phyloP scores from a whole-genome alignment of 192 early-diverging fungal genomes.

The Entophlyctis helioformis region DNA sequence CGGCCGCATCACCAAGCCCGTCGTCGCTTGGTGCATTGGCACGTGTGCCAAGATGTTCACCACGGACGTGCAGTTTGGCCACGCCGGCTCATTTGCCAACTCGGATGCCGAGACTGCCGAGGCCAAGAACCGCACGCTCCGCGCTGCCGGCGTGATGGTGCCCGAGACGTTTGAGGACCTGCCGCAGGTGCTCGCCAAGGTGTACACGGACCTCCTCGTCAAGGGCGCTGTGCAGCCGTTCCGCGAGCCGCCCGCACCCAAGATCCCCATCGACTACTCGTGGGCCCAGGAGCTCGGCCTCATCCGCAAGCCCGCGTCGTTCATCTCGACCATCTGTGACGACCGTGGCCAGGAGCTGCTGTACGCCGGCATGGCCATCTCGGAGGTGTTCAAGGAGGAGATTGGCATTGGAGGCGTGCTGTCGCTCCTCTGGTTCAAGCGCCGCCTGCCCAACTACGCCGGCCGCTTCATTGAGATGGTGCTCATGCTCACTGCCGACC shows the following conservation, averaged over 20 bases:
- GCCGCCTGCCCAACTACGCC: constrained; percentile 86
- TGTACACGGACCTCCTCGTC: constrained; percentile 67
- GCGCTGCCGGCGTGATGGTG: constrained; percentile 77
- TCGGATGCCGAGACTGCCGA: constrained; percentile 92
- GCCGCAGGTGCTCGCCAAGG: constrained; percentile 64
- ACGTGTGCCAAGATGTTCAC: constrained; percentile 99
- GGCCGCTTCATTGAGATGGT: constrained; percentile 99
- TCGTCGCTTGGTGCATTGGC: constrained; percentile 98
- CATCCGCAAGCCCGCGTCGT: constrained; percentile 94
- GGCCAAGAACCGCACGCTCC: constrained; percentile 86
- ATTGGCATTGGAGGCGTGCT: constrained; percentile 98
- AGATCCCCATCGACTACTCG: constrained; percentile 98
- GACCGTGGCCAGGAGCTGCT: constrained; percentile 98
- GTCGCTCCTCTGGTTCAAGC: constrained; percentile 97
- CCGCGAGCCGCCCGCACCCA: constrained; percentile 86
- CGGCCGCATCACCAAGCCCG: constrained; percentile 91
- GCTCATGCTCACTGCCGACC: constrained; percentile 98
- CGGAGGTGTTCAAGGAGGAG: constrained; percentile 96
- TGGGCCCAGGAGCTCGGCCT: constrained; percentile 98
- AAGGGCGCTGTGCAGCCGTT: constrained; percentile 54
- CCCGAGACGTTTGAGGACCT: constrained; percentile 94
- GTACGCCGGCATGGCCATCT: constrained; percentile 97
- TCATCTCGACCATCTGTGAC: constrained; percentile 97
- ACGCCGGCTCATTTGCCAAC: constrained; percentile 94
- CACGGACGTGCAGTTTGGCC: constrained; percentile 96